These are phyloP conservation scores for Sugiyamaella xylanicola DNA, from an alignment of 1,139 yeast genomes.

Conservation along the genomic window DNA sequence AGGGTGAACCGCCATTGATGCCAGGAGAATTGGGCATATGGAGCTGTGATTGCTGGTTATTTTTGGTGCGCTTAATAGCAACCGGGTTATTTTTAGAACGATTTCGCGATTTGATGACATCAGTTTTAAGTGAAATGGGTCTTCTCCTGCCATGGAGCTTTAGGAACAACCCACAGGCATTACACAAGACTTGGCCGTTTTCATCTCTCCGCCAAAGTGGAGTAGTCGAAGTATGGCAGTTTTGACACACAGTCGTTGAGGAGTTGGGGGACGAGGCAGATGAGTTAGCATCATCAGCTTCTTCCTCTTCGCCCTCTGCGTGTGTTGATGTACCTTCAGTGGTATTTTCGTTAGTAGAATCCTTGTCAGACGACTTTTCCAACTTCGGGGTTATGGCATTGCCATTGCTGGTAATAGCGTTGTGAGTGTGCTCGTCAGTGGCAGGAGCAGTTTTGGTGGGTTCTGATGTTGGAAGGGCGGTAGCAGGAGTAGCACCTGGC, in stretches of 20 bases:
- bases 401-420: too few relatives aligned
- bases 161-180: constrained; percentile 89
- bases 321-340: neutral
- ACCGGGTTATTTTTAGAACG: constrained; percentile 43
- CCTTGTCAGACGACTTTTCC: neutral
- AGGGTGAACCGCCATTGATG: constrained; percentile 26
- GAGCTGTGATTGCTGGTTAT: constrained; percentile 27
- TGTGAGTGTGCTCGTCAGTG: neutral
- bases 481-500: neutral
- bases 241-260: constrained; percentile 66
- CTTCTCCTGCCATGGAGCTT: constrained; percentile 90
- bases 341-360: neutral
- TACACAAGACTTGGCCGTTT: constrained; percentile 87
- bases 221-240: constrained; percentile 88
- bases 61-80: constrained; percentile 27
- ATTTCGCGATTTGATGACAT: constrained; percentile 86
- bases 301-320: neutral
- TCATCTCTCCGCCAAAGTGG: constrained; percentile 96
- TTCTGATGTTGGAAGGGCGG: neutral
- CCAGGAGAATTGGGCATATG: constrained; percentile 28
- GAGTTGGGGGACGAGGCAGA: constrained; percentile 5
- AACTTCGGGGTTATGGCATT: neutral
- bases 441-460: neutral
- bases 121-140: constrained; percentile 87
- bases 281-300: neutral